Percentiles rank a stretch among this genome's conserved stretches.
Evolutionary conservation across 305 asterid species (phyloP).

Genomic region (Fraxinus baroniana): DNA sequence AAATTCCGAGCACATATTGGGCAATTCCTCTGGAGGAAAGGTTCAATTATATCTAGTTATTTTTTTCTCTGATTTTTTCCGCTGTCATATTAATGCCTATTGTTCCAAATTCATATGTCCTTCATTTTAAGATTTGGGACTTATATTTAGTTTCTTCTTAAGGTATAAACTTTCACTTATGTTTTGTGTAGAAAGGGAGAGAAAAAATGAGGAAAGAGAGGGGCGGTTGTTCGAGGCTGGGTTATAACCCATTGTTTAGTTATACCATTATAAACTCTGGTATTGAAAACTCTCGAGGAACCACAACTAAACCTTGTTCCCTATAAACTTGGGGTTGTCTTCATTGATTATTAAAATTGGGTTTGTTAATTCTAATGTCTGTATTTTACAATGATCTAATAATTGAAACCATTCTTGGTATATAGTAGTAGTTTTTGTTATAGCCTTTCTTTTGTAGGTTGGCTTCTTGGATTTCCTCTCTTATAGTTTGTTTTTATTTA

Average conservation of each 20-base stretch:
- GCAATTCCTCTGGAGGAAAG: slow-evolving; percentile 13
- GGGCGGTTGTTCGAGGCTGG: neutral
- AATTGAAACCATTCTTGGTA: neutral
- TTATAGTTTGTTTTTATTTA: neutral
- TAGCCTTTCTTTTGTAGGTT: neutral
- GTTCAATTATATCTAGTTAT: slow-evolving; percentile 12
- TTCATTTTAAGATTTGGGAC: neutral
- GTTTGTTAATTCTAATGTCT: neutral
- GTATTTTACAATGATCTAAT: neutral
- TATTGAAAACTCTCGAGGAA: neutral
- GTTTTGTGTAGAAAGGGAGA: neutral
- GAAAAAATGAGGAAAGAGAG: neutral
- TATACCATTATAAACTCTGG: neutral
- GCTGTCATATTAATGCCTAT: neutral
- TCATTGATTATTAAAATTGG: neutral
- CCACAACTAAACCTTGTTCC: neutral
- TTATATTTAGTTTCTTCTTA: neutral
- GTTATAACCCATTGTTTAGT: neutral
- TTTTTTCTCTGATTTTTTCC: neutral
- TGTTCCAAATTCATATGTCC: neutral
- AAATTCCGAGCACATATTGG: slow-evolving; percentile 13
- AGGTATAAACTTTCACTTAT: neutral
- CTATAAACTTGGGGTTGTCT: neutral
- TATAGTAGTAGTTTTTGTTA: neutral
- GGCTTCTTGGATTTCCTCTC: neutral